Evolutionary conservation across 371 early-diverging fungal species (phyloP).

Genomic region (Encephalitozoon intestinalis): DNA sequence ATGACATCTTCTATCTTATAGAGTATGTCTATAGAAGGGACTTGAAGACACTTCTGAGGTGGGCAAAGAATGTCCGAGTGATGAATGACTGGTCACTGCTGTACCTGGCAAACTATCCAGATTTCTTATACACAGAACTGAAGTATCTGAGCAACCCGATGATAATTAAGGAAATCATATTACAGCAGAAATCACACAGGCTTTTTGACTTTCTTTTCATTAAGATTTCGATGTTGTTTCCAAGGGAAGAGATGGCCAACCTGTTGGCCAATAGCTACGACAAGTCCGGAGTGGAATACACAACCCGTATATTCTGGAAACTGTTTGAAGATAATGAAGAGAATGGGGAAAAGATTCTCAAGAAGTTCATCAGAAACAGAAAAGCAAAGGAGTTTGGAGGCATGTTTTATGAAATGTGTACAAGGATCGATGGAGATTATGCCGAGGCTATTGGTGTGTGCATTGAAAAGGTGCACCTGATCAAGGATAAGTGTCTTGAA

Average conservation of each 20-base stretch:
- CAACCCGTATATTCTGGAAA: background rate
- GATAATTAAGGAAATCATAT: background rate
- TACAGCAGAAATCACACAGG: background rate
- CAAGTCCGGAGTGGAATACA: background rate
- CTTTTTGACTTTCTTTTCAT: conserved; percentile 2
- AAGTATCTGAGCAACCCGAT: conserved; percentile 1
- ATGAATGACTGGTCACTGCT: conserved; percentile 4
- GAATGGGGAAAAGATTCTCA: background rate
- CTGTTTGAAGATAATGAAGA: background rate
- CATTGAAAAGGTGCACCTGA: background rate
- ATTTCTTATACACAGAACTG: conserved; percentile 27
- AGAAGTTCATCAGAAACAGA: conserved; percentile 13
- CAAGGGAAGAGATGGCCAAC: background rate
- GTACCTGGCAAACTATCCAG: background rate
- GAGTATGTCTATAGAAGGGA: background rate
- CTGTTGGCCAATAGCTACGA: background rate
- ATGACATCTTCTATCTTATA: conserved; percentile 24
- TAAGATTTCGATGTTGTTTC: background rate
- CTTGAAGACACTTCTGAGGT: background rate
- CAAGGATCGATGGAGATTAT: conserved; percentile 6
- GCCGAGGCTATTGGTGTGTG: conserved; percentile 2
- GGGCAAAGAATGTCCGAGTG: background rate
- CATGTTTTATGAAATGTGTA: background rate
- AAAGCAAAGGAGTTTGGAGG: background rate
- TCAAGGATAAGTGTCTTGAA: background rate